Evolutionary conservation across 805 yeast species (phyloP), one percentile per base, ranked within the genome.

Genomic region (Wickerhamiella slavikovae): DNA sequence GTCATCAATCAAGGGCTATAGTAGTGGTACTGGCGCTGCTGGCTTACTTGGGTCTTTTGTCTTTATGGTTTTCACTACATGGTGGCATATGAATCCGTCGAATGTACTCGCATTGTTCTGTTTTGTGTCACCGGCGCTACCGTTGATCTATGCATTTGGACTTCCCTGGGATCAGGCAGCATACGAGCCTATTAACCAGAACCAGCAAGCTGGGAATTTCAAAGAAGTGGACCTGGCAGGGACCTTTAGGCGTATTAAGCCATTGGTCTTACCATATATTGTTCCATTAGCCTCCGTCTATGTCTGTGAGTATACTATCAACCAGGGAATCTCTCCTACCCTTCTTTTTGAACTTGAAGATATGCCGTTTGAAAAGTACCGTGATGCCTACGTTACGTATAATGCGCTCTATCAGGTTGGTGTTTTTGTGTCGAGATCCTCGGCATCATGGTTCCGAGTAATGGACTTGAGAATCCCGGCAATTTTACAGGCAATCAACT

Each of bases 21-120:
- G 93, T 14, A 66, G 82, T 5, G 98, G 98, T 1, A 85, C 96
- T 0, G 96, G 98, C 3, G 92, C 80, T 13, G 96, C 98, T 1
- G 98, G 98, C 0, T 49, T 85, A 4, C 62, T 67, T 13, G 98
- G 96, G 0, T 68, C 51, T 32, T 77, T 75, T 30, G 44, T 64
- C 10, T 83, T 67, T 44, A 43, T 85, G 62, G 39, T 74, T 1
- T 36, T 78, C 41, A 85, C 95, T 1, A 73, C 85, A 1, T 54
- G 80, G 44, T 28, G 77, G 15, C 59, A 66, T 1, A 34, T 79
- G 2, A 50, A 65, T 5, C 70, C 77, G 0, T 57, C 57, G 35
- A 33, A 57, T 1, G 57, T 78, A 0, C 55, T 85, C 23, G 45
- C 74, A 10, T 15, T 66, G 15, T 82, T 77, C 45, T 58, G 70